These are phyloP conservation scores for Phytophthora pistaciae DNA, from an alignment of 352 stramenopile species.

Conservation along the genomic window DNA sequence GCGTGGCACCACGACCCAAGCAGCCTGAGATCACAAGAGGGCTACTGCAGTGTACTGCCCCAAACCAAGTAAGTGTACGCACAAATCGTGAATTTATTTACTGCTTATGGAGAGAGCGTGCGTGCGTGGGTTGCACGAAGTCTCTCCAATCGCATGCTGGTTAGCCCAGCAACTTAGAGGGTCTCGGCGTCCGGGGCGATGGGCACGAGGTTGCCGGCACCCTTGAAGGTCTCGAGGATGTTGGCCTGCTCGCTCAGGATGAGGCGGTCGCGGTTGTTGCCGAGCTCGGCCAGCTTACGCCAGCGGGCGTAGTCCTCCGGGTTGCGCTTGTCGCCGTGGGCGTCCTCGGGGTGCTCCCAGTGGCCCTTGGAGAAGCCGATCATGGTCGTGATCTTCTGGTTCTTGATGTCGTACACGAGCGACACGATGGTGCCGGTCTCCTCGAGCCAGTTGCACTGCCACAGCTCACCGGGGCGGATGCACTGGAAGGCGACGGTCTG, in stretches of 20 bases:
- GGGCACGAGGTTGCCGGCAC: constrained; percentile 53
- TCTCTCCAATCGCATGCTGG: too few relatives aligned
- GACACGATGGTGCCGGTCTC: constrained; percentile 63
- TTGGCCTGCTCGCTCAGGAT: constrained; percentile 61
- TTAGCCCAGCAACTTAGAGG: too few relatives aligned
- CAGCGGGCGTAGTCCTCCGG: constrained; percentile 60
- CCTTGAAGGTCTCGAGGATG: constrained; percentile 53
- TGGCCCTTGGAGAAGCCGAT: constrained; percentile 66
- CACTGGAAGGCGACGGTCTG: constrained; percentile 67
- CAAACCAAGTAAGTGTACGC: too few relatives aligned
- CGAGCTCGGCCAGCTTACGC: constrained; percentile 57
- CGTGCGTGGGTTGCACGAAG: too few relatives aligned
- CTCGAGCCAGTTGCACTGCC: constrained; percentile 73
- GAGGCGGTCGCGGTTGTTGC: constrained; percentile 57
- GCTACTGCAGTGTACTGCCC: too few relatives aligned
- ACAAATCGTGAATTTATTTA: too few relatives aligned
- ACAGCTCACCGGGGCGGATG: constrained; percentile 63
- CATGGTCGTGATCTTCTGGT: constrained; percentile 64
- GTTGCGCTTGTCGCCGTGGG: constrained; percentile 70
- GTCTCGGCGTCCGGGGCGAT: constrained; percentile 57
- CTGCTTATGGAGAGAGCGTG: too few relatives aligned
- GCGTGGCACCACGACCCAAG: constrained; percentile 10
- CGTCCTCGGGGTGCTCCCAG: constrained; percentile 54
- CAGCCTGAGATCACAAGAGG: background rate
- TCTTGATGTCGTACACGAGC: constrained; percentile 62